Base-by-base conservation (phyloP, 495 filamentous ascomycete genomes). In the Bryoglossum gracile region DNA sequence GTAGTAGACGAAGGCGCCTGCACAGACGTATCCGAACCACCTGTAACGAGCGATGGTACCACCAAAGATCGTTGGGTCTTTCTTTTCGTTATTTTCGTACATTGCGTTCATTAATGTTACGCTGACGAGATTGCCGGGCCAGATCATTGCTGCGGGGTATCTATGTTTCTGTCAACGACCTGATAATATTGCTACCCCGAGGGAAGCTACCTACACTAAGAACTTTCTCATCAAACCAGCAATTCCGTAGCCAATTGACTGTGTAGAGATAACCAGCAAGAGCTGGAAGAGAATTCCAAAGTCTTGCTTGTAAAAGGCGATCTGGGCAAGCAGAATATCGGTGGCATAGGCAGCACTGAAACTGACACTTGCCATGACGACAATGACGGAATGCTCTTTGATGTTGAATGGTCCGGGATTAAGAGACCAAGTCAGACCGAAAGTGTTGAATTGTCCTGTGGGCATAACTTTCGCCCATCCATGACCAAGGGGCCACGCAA, bases 381-480 rank as follows among this genome's bases (percentile, higher is more conserved):
- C 82, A 52, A 89, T 85, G 52, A 89, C 68, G 4, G 81, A 75
- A 68, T 89, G 85, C 58, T 87, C 83, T 58, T 89, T 89, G 63
- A 86, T 77, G 61, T 87, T 89, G 67, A 89, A 89, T 34, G 78
- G 82, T 9, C 84, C 80, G 4, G 82, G 82, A 52, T 87, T 87
- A 25, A 86, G 53, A 21, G 71, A 74, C 59, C 70, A 77, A 18
- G 67, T 59, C 25, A 71, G 30, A 8, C 82, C 82, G 48, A 83
- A 79, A 14, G 78, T 59, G 28, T 48, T 68, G 56, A 78, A 70
- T 23, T 72, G 60, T 21, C 69, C 69, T 6, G 70, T 51, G 9
- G 84, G 84, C 54, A 79, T 62, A 55, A 69, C 68, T 46, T 60
- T 64, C 9, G 50, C 55, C 50, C 60, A 78, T 17, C 66, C 76